phyloP scores from a whole-genome alignment of 2,329 filamentous ascomycete species.

The Curvularia eragrostidis region DNA sequence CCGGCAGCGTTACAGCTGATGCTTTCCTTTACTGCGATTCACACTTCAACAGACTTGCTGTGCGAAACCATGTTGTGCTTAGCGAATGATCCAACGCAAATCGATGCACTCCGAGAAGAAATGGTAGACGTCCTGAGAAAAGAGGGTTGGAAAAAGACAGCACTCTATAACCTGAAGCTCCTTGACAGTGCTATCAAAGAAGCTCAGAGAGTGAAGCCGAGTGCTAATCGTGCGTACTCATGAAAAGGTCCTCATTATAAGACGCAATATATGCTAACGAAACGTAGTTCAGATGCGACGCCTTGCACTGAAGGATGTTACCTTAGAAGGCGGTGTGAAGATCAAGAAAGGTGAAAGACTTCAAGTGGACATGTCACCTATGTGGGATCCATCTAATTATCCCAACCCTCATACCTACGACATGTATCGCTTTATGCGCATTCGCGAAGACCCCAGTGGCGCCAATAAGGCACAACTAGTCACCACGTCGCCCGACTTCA shows the following conservation, averaged over 20 bases:
- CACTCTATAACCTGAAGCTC: neutral
- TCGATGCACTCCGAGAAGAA: neutral
- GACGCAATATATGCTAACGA: no score
- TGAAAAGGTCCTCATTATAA: no score
- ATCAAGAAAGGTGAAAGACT: neutral
- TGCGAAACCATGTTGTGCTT: neutral
- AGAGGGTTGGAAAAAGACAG: neutral
- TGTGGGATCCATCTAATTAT: neutral
- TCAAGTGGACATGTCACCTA: neutral
- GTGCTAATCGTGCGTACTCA: neutral
- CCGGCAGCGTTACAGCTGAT: neutral
- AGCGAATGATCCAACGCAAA: neutral
- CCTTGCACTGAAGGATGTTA: neutral
- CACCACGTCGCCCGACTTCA: neutral
- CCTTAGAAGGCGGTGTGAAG: neutral
- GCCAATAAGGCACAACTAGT: neutral
- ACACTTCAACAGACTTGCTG: conserved; percentile 4
- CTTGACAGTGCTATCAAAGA: conserved; percentile 5
- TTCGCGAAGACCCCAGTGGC: neutral
- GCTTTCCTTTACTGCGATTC: neutral
- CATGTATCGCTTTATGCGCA: conserved; percentile 2
- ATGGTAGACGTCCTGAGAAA: neutral
- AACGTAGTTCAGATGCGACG: neutral
- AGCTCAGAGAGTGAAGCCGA: neutral
- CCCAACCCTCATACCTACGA: neutral